Evolutionary conservation across 2,329 filamentous ascomycete genomes (phyloP), one percentile per base, ranked within the genome.

Genomic region (Ascosphaera acerosa): DNA sequence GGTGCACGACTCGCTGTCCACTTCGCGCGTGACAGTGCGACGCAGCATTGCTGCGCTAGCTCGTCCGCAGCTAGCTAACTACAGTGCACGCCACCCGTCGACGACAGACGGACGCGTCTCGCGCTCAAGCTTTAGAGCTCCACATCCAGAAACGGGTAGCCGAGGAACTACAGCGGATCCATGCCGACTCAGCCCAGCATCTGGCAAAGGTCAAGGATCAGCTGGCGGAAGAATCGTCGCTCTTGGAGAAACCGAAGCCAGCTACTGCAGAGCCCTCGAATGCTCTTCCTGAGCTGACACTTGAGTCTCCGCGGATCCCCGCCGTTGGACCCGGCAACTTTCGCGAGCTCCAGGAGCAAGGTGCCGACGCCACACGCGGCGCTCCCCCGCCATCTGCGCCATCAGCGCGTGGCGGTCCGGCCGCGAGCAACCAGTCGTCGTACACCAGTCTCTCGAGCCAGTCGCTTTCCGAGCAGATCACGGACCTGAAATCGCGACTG

Each of bases 91-190:
- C 10, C 20, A 32, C 18, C 30, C 12, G 15, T 16, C n/a, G n/a
- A n/a, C 32, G 18, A 35, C 49, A 94, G 84, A 84, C 76, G 54
- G 82, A 94, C 58, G 70, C 72, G 36, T 82, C 80, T 40, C 81
- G 84, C 49, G 65, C 74, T 44, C 77, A 77, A 55, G 62, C 72
- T 46, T 59, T 80, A 51, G 84, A 94, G 57, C 69, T 87, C 39
- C 74, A 84, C 44, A 72, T 91, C 52, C 82, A 92, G 59, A 59
- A 68, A 48, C 82, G 84, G 53, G 78, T 92, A 37, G 69, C 74
- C 44, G 63, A 70, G 44, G 82, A 92, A 57, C 77, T 94, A 41
- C 70, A 74, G 53, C 72, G 71, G 42, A 68, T 91, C 39, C 71
- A 72, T 49, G 62, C 68, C 39, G 59, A 71, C 42, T 74, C 84